These are phyloP conservation scores for Apiospora saccharicola DNA, from an alignment of 2,329 filamentous ascomycete species.

Conservation along the genomic window DNA sequence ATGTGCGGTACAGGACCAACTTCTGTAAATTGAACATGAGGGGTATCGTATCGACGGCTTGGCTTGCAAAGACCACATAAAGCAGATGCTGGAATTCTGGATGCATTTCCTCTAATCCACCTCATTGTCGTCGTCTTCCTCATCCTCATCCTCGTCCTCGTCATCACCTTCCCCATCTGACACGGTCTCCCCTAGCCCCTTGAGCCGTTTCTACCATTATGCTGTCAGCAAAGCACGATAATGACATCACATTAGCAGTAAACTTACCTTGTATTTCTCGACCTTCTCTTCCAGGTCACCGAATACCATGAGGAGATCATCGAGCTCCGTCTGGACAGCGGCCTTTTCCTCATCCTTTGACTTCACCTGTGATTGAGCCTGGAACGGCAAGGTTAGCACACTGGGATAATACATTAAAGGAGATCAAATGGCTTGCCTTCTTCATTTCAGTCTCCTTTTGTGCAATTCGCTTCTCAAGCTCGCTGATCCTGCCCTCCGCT, in stretches of 20 bases:
- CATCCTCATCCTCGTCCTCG: constrained; percentile 56
- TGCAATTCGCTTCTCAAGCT: constrained; percentile 50
- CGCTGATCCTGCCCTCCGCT: constrained; percentile 54
- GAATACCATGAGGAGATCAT: constrained; percentile 83
- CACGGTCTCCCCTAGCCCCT: constrained; percentile 72
- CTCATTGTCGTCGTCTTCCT: constrained; percentile 43
- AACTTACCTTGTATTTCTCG: constrained; percentile 74
- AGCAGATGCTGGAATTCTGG: neutral
- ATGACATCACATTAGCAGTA: constrained; percentile 21
- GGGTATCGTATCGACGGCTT: neutral
- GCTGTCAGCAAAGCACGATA: constrained; percentile 30
- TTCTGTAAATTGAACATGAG: constrained; percentile 12
- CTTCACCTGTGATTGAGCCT: constrained; percentile 41
- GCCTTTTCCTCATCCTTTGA: constrained; percentile 69
- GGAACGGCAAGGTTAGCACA: constrained; percentile 29
- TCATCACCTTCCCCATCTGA: constrained; percentile 79
- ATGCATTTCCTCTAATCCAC: constrained; percentile 40
- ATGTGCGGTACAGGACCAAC: neutral
- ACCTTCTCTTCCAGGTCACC: constrained; percentile 81
- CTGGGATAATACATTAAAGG: neutral
- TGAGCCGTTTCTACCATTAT: constrained; percentile 60
- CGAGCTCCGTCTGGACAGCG: constrained; percentile 74
- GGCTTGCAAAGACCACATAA: constrained; percentile 10
- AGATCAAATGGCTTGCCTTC: constrained; percentile 14
- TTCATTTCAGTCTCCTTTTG: constrained; percentile 4